Percentiles rank a stretch among this genome's conserved stretches.
These are phyloP conservation scores for Xylaria intraflava DNA, from an alignment of 495 filamentous ascomycete genomes.

Conservation along the genomic window DNA sequence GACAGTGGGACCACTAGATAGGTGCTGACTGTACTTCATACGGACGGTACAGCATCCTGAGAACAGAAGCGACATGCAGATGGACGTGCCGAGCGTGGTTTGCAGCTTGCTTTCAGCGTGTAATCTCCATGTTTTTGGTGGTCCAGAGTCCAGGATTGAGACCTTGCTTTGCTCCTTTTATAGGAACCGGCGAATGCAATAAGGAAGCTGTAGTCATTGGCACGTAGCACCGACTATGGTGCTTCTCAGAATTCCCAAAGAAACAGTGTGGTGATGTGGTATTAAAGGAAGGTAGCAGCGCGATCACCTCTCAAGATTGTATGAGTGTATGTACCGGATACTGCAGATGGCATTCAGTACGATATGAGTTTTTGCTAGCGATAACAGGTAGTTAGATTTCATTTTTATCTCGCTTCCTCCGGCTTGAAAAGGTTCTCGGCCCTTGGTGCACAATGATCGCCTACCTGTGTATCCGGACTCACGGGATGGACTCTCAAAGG, in stretches of 20 bases:
- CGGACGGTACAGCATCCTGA: neutral
- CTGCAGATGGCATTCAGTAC: too few species aligned
- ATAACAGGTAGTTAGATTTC: too few species aligned
- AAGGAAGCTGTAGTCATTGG: neutral
- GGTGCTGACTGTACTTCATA: neutral
- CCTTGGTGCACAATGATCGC: too few species aligned
- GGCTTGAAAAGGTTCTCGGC: too few species aligned
- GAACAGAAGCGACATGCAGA: neutral
- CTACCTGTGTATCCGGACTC: too few species aligned
- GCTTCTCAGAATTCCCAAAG: neutral
- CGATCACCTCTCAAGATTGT: too few species aligned
- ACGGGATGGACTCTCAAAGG: too few species aligned
- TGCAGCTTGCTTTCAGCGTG: neutral
- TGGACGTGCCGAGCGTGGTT: neutral
- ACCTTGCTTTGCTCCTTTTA: neutral
- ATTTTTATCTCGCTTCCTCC: too few species aligned
- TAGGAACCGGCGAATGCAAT: neutral
- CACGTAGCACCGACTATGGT: neutral
- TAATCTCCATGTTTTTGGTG: too few species aligned
- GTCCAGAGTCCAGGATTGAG: neutral
- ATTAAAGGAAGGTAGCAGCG: too few species aligned
- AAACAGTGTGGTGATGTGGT: neutral
- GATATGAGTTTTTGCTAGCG: too few species aligned
- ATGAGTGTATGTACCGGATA: too few species aligned
- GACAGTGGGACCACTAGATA: constrained; percentile 2